Evolutionary conservation across 1,284 basidiomycete genomes (phyloP).

Genomic region (Crepidotus sp.): DNA sequence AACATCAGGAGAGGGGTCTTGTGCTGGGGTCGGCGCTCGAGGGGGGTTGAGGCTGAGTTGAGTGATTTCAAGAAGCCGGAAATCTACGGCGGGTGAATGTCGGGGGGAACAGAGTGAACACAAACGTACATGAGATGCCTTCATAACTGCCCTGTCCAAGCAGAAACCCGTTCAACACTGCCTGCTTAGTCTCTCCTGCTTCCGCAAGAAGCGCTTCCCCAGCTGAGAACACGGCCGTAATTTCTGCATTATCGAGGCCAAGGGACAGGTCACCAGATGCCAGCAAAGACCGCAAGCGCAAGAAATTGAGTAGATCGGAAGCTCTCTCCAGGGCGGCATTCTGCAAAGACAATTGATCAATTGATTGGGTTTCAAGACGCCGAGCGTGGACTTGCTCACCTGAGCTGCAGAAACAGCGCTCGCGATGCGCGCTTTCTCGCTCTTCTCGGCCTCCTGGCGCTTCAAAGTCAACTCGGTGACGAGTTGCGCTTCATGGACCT

Average conservation of each 20-base stretch:
- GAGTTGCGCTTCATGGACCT: constrained; percentile 60
- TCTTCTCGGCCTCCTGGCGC: constrained; percentile 44
- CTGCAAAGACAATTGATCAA: constrained; percentile 27
- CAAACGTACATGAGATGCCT: constrained; percentile 49
- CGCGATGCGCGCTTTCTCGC: constrained; percentile 43
- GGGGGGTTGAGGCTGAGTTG: constrained; percentile 36
- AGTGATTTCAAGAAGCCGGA: constrained; percentile 48
- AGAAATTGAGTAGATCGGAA: constrained; percentile 51
- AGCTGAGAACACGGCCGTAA: constrained; percentile 42
- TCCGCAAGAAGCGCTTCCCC: constrained; percentile 47
- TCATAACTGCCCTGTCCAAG: constrained; percentile 47
- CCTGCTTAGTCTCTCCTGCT: constrained; percentile 39
- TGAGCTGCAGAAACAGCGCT: constrained; percentile 51
- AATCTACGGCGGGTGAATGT: constrained; percentile 33
- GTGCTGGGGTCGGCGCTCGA: constrained; percentile 18
- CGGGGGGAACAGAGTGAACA: constrained; percentile 1
- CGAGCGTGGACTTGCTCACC: constrained; percentile 31
- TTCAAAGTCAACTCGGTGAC: constrained; percentile 45
- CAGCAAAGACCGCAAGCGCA: constrained; percentile 56
- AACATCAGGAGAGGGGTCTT: constrained; percentile 9
- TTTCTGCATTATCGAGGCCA: constrained; percentile 43
- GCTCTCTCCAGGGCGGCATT: constrained; percentile 30
- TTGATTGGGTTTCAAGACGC: constrained; percentile 1
- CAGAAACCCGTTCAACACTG: constrained; percentile 46
- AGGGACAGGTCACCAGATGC: constrained; percentile 36